Evolutionary conservation across 1,284 basidiomycete genomes (phyloP).

Genomic region (Leccinum angustisporum): DNA sequence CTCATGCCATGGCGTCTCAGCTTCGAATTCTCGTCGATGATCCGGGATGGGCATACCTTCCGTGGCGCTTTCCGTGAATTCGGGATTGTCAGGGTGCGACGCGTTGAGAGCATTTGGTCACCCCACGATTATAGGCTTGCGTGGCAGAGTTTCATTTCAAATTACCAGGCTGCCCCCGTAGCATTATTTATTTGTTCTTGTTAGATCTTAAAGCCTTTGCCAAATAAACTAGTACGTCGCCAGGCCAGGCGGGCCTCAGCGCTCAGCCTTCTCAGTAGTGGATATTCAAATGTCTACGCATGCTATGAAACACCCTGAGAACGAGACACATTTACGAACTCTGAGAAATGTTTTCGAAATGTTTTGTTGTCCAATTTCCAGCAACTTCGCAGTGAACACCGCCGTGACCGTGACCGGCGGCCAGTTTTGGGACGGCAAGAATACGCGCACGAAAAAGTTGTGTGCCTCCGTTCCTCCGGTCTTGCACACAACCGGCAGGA

Average conservation of each 20-base stretch:
- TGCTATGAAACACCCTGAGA: slow-evolving; percentile 47
- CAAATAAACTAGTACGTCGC: slow-evolving; percentile 24
- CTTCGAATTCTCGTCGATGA: background rate
- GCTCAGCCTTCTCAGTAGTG: background rate
- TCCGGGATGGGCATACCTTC: slow-evolving; percentile 39
- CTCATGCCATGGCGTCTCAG: slow-evolving; percentile 50
- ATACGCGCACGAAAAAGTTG: slow-evolving; percentile 77
- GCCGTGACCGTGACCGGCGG: slow-evolving; percentile 68
- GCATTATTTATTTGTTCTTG: slow-evolving; percentile 31
- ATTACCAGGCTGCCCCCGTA: background rate
- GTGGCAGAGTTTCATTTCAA: slow-evolving; percentile 37
- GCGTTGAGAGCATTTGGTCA: slow-evolving; percentile 23
- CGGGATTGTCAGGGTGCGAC: slow-evolving; percentile 21
- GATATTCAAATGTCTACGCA: background rate
- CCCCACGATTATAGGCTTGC: slow-evolving; percentile 52
- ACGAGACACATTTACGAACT: slow-evolving; percentile 75
- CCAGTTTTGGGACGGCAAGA: slow-evolving; percentile 89
- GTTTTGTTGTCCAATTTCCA: slow-evolving; percentile 75
- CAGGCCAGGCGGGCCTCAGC: no score
- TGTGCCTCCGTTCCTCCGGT: slow-evolving; percentile 84
- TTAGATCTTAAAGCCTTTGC: slow-evolving; percentile 36
- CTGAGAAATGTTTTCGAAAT: slow-evolving; percentile 87
- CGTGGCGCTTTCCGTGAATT: slow-evolving; percentile 51
- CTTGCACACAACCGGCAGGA: slow-evolving; percentile 80
- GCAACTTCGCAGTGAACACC: slow-evolving; percentile 78